Percentiles rank a stretch among this genome's conserved stretches.
Conservation (phyloP, 192 early-diverging fungal species). For the Coemansia reversa region DNA sequence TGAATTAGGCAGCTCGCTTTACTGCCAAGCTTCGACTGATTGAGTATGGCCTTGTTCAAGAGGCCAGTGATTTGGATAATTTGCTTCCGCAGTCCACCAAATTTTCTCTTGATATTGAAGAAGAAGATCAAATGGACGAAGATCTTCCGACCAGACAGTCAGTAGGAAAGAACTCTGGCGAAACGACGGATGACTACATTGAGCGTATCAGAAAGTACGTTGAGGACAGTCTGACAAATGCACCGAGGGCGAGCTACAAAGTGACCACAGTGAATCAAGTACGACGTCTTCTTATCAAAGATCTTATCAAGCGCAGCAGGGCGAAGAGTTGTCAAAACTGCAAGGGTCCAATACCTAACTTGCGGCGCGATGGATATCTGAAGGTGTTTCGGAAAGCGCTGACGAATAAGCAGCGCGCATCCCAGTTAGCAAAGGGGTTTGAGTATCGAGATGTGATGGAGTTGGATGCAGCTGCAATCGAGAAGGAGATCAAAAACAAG, state of each 20-base stretch:
- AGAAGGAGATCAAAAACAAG: slow-evolving; percentile 22
- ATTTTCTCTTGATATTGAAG: slow-evolving; percentile 55
- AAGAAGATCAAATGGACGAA: slow-evolving; percentile 27
- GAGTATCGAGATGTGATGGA: slow-evolving; percentile 42
- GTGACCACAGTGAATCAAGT: slow-evolving; percentile 50
- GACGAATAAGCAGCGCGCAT: slow-evolving; percentile 60
- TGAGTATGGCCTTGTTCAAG: slow-evolving; percentile 80
- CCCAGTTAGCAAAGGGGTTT: slow-evolving; percentile 63
- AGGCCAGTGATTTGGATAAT: slow-evolving; percentile 82
- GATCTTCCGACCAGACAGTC: background rate
- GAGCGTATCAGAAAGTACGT: slow-evolving; percentile 64
- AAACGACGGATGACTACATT: slow-evolving; percentile 60
- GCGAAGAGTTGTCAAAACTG: slow-evolving; percentile 67
- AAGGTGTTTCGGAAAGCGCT: slow-evolving; percentile 84
- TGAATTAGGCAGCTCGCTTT: slow-evolving; percentile 52
- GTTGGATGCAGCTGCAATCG: slow-evolving; percentile 19
- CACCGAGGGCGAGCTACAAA: slow-evolving; percentile 38
- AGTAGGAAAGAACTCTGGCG: slow-evolving; percentile 20
- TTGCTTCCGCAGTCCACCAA: slow-evolving; percentile 44
- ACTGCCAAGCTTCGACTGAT: slow-evolving; percentile 80
- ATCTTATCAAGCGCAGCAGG: slow-evolving; percentile 35
- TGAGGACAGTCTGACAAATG: slow-evolving; percentile 27
- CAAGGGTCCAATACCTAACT: slow-evolving; percentile 60
- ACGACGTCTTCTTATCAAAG: slow-evolving; percentile 44
- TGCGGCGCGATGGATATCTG: slow-evolving; percentile 76